phyloP scores from a whole-genome alignment of 306 rosid species.

The Inga oerstediana region DNA sequence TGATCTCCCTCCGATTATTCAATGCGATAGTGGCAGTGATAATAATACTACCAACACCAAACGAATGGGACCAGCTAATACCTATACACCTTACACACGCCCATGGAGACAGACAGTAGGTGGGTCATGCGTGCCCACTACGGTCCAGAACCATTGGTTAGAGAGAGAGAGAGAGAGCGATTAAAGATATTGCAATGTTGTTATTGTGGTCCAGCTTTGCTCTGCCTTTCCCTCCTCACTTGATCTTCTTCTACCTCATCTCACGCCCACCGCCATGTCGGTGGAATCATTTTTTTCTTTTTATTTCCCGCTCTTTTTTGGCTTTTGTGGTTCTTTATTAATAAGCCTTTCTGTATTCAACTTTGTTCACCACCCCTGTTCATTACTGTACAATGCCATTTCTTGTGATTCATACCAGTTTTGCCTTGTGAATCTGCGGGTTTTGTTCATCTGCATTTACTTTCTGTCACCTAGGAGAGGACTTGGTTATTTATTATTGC shows the following conservation, averaged over 20 bases:
- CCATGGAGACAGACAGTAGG: not conserved
- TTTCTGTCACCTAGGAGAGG: constrained; percentile 5
- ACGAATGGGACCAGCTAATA: not conserved
- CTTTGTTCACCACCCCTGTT: not conserved
- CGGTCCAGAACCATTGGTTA: not conserved
- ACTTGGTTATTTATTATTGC: constrained; percentile 8
- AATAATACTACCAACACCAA: not conserved
- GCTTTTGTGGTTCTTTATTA: not conserved
- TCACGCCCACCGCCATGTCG: not conserved
- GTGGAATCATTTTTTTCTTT: not conserved
- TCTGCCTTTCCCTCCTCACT: constrained; percentile 3
- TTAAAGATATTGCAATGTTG: not conserved
- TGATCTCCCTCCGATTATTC: not conserved
- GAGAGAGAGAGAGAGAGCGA: not conserved
- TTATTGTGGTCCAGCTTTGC: constrained; percentile 29
- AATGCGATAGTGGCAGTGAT: not conserved
- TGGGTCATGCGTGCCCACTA: not conserved
- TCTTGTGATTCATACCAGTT: constrained; percentile 29
- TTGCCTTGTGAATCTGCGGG: not conserved
- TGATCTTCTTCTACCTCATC: not conserved
- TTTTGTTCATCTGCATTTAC: not conserved
- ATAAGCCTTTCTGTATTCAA: not conserved
- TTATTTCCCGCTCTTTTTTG: not conserved
- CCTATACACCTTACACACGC: too few species aligned
- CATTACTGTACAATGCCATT: not conserved